Conservation (phyloP, 257 asterid genomes). For the Solanum boliviense region DNA sequence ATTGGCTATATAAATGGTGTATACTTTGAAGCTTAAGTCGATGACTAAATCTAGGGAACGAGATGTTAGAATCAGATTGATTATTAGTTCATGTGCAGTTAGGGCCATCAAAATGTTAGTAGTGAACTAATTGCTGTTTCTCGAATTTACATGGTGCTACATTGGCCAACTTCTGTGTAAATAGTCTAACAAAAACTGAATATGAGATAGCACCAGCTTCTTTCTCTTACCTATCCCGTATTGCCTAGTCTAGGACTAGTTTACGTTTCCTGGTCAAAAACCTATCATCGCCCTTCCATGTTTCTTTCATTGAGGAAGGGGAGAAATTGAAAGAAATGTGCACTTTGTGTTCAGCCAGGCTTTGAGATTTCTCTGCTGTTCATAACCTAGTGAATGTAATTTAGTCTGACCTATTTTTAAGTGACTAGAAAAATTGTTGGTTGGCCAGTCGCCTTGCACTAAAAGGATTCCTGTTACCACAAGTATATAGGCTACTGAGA, state of each 20-base stretch:
- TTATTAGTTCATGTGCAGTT: not conserved
- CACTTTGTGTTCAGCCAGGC: not conserved
- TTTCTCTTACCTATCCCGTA: not conserved
- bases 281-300: not conserved
- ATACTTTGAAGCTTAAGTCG: not conserved
- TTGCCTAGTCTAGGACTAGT: not conserved
- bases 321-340: not conserved
- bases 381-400: not conserved
- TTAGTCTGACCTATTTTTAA: not conserved
- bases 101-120: not conserved
- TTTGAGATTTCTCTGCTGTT: not conserved
- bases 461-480: not conserved
- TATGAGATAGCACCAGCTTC: not conserved
- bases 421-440: not conserved
- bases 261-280: not conserved
- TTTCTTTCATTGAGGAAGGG: not conserved
- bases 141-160: not conserved
- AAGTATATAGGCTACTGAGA: not conserved
- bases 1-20: not conserved
- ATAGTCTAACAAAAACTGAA: not conserved
- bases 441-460: not conserved
- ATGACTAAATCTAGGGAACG: not conserved
- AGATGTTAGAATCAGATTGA: not conserved
- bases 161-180: not conserved
- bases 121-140: not conserved